Conservation (phyloP, 306 rosid genomes). For the Prunus dulcis region DNA sequence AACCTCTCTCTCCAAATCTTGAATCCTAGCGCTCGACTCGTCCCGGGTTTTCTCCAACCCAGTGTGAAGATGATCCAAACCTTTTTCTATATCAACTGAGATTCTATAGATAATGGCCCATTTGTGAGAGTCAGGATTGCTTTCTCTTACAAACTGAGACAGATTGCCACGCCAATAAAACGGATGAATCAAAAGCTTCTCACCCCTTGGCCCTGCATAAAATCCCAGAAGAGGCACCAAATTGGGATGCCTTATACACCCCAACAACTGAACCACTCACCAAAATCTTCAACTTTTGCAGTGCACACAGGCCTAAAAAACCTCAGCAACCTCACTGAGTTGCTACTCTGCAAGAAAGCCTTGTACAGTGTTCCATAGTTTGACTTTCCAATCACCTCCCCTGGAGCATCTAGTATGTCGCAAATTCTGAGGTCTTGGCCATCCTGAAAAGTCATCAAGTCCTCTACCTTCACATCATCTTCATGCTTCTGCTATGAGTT, state of each 20-base stretch:
- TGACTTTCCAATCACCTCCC: conserved; percentile 95
- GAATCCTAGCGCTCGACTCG: conserved; percentile 28
- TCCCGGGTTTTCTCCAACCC: conserved; percentile 40
- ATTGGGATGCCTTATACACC: conserved; percentile 65
- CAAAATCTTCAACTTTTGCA: conserved; percentile 54
- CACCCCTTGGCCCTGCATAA: conserved; percentile 91
- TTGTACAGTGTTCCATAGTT: conserved; percentile 80
- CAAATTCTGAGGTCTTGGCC: conserved; percentile 70
- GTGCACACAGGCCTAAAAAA: conserved; percentile 83
- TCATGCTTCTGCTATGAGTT: conserved; percentile 37
- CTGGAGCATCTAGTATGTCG: conserved; percentile 94
- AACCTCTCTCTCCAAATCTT: conserved; percentile 54
- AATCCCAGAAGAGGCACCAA: conserved; percentile 91
- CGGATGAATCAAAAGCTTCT: conserved; percentile 92
- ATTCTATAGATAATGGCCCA: conserved; percentile 63
- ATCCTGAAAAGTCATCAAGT: conserved; percentile 59
- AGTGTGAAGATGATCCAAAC: conserved; percentile 80
- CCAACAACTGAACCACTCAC: conserved; percentile 56
- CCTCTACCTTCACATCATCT: conserved; percentile 46
- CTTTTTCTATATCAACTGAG: conserved; percentile 70
- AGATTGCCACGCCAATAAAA: conserved; percentile 69
- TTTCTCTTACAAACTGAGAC: conserved; percentile 69
- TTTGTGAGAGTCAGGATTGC: conserved; percentile 54
- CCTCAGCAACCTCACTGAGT: conserved; percentile 67
- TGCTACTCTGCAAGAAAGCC: conserved; percentile 72